Percentiles rank a stretch among this genome's conserved stretches.
Conservation (phyloP, 495 filamentous ascomycete genomes). For the Aspergillus bridgeri region DNA sequence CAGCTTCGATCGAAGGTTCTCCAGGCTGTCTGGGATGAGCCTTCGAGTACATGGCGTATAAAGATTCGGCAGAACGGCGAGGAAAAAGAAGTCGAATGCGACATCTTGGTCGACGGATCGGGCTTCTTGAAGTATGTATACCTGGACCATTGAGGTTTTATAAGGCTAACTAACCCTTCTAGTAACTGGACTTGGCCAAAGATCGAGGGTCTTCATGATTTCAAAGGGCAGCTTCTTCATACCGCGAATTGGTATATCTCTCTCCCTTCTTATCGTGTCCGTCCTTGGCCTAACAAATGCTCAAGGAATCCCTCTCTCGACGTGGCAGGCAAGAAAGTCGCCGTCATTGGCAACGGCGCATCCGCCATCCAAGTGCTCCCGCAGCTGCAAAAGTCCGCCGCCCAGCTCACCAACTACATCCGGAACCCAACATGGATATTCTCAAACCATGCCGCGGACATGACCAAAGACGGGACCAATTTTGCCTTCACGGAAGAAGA, state of each 20-base stretch:
- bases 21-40: constrained; percentile 46
- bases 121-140: background rate
- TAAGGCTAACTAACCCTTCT: background rate
- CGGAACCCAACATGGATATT: constrained; percentile 1
- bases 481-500: constrained; percentile 28
- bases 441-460: constrained; percentile 19
- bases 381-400: constrained; percentile 11
- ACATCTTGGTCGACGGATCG: background rate
- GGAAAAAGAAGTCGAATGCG: background rate
- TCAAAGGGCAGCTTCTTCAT: constrained; percentile 35
- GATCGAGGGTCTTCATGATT: constrained; percentile 43
- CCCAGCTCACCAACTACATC: background rate
- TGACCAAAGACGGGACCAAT: constrained; percentile 25
- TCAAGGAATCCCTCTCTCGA: constrained; percentile 28
- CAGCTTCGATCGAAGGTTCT: constrained; percentile 40
- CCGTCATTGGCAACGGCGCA: constrained; percentile 48
- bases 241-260: constrained; percentile 35
- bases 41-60: background rate
- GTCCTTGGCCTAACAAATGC: background rate
- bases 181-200: constrained; percentile 42
- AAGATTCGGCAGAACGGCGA: background rate
- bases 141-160: background rate
- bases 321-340: constrained; percentile 45
- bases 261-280: background rate
- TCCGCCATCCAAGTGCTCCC: constrained; percentile 54